Base-by-base conservation (phyloP, 352 stramenopile genomes). In the Phytophthora syringae region DNA sequence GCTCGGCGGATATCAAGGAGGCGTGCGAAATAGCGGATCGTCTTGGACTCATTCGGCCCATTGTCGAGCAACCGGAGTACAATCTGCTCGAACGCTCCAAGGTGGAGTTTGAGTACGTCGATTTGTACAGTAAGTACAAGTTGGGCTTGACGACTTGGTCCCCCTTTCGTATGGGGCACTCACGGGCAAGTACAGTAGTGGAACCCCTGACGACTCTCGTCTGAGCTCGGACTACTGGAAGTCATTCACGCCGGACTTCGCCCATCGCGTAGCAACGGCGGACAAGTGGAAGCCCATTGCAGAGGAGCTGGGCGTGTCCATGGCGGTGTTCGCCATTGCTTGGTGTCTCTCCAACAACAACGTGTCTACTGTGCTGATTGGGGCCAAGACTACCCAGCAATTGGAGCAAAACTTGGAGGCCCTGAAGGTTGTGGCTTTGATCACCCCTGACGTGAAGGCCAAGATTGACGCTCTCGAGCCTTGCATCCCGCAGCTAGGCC, bases 111-210 rank as follows among this genome's bases (percentile, higher is more conserved):
- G 79, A 89, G 40, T 90, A 83, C 63, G 42, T 43, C 22, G 40
- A 70, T 11, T 49, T 89, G 58, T 89, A 83, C 71, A 47, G 64
- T 20, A 72, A 75, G 28, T 86, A 86, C 59, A 84, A 84, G 15
- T 24, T 79, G n/a, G 82, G 80, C 11, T 53, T 84, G 20, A 91
- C 83, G 22, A 90, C 77, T 9, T 93, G 79, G 79, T 88, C 50
- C 81, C 81, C 20, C 56, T 91, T 21, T 67, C 60, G 2, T 67
- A 61, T 24, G 79, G 82, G 5, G 52, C 88, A 2, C 63, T 91
- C 36, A 88, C 82, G 24, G 80, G 64, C 64, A 89, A 90, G 66
- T 88, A 90, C 74, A 71, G 70, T 18, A 12, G 37, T 5, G 70
- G 62, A 7, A 7, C 7, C 28, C 1, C 9, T 6, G 28, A 34